A percentile compares a stretch with the other conserved stretches of the same genome.
These are phyloP conservation scores for Proliferodiscus dingleyae DNA, from an alignment of 2,329 filamentous ascomycete species.

Conservation along the genomic window DNA sequence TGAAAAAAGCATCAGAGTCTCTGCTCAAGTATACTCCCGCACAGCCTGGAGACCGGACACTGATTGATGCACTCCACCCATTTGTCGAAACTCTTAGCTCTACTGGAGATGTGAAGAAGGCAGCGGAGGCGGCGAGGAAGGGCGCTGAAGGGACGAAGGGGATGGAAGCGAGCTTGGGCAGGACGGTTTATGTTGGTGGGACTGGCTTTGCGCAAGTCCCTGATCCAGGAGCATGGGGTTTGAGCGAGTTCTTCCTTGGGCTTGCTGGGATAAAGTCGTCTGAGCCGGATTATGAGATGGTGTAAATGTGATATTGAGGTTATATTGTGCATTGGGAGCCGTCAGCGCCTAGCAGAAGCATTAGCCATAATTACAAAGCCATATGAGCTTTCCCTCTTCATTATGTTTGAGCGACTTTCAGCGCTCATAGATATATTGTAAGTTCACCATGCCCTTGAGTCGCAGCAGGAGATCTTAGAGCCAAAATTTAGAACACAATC, in stretches of 20 bases:
- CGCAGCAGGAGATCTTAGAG: no score
- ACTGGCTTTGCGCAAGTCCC: slow-evolving; percentile 67
- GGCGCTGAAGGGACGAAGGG: slow-evolving; percentile 82
- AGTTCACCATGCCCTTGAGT: no score
- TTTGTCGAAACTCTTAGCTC: slow-evolving; percentile 70
- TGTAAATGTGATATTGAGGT: no score
- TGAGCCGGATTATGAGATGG: slow-evolving; percentile 30
- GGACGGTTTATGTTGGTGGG: slow-evolving; percentile 77
- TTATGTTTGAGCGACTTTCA: no score
- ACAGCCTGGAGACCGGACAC: slow-evolving; percentile 79
- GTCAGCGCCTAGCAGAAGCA: no score
- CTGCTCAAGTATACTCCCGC: slow-evolving; percentile 85
- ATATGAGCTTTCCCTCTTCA: no score
- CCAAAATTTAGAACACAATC: neutral
- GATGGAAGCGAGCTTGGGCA: slow-evolving; percentile 84
- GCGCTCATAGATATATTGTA: no score
- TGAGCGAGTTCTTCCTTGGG: slow-evolving; percentile 78
- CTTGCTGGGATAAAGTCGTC: slow-evolving; percentile 48
- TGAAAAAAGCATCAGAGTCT: slow-evolving; percentile 65
- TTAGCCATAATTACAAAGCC: no score
- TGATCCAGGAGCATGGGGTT: slow-evolving; percentile 70
- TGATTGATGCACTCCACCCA: slow-evolving; percentile 84
- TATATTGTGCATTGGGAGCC: no score
- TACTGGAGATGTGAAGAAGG: slow-evolving; percentile 63
- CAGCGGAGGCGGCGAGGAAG: slow-evolving; percentile 68